Evolutionary conservation across 75 land plant genomes (phyloP).

Genomic region (Isoetes taiwanensis): DNA sequence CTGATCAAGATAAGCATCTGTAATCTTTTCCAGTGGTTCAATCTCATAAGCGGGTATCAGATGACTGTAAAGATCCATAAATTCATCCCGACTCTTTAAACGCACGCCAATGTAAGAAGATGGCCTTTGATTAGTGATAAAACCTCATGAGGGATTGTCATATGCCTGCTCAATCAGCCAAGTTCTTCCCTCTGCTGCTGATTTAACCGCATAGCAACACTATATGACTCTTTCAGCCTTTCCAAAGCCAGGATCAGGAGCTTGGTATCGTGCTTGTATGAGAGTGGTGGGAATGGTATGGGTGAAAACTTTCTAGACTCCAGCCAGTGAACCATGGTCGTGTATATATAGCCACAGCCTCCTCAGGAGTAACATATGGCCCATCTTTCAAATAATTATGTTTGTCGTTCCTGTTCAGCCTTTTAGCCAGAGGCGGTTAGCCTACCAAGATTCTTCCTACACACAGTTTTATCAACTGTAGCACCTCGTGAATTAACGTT

Average conservation of each 20-base stretch:
- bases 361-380: constrained; percentile 1
- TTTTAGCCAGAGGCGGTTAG: constrained; percentile 5
- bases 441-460: constrained; percentile 1
- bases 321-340: constrained; percentile 3
- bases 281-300: not conserved
- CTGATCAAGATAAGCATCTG: constrained; percentile 99
- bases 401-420: not conserved
- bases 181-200: no score
- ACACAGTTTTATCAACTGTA: not conserved
- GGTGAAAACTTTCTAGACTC: constrained; percentile 7
- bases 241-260: constrained; percentile 4
- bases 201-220: no score
- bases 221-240: constrained; percentile 1
- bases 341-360: constrained; percentile 2
- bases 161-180: constrained; percentile 74
- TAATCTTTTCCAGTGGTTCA: constrained; percentile 98
- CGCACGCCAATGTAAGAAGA: constrained; percentile 87
- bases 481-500: not conserved
- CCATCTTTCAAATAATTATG: constrained; percentile 8
- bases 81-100: constrained; percentile 98
- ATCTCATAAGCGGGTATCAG: constrained; percentile 98
- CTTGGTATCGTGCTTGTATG: constrained; percentile 7
- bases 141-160: constrained; percentile 72
- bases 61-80: constrained; percentile 97
- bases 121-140: constrained; percentile 94